These are phyloP conservation scores for Rhododendron kiyosumense DNA, from an alignment of 148 eudicot genomes.

Conservation along the genomic window DNA sequence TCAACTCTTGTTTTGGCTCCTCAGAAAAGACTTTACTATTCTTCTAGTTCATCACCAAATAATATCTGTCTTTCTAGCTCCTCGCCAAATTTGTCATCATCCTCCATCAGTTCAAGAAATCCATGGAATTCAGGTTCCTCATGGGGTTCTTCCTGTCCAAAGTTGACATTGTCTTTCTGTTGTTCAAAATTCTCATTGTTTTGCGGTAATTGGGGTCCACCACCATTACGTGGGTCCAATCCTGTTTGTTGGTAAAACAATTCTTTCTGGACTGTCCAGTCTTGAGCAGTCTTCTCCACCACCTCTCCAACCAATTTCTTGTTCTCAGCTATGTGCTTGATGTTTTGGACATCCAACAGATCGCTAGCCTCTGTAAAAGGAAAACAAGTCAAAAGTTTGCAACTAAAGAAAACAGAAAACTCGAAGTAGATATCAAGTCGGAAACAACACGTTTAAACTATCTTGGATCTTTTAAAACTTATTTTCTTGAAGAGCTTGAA, in stretches of 20 bases:
- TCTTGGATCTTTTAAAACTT: background rate
- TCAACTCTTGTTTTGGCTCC: slow-evolving; percentile 19
- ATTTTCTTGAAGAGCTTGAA: background rate
- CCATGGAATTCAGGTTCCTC: slow-evolving; percentile 2
- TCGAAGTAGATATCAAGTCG: background rate
- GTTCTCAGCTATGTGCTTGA: slow-evolving; percentile 61
- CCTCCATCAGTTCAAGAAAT: slow-evolving; percentile 6
- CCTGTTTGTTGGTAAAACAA: slow-evolving; percentile 42
- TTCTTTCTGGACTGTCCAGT: slow-evolving; percentile 61
- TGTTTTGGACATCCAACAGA: slow-evolving; percentile 45
- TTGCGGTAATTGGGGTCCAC: slow-evolving; percentile 6
- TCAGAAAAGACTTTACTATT: slow-evolving; percentile 7
- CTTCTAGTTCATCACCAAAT: slow-evolving; percentile 11
- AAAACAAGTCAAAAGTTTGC: background rate
- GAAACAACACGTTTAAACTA: background rate
- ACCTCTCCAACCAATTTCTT: slow-evolving; percentile 45
- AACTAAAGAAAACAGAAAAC: background rate
- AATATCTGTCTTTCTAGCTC: slow-evolving; percentile 30
- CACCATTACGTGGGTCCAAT: slow-evolving; percentile 9
- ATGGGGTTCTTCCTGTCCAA: slow-evolving; percentile 3
- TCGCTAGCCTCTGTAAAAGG: slow-evolving; percentile 47
- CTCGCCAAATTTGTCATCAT: slow-evolving; percentile 22
- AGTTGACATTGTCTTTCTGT: background rate
- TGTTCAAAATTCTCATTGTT: background rate
- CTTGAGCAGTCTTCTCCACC: slow-evolving; percentile 44